These are phyloP conservation scores for Rostrohypoxylon terebratum DNA, from an alignment of 495 filamentous ascomycete species.

Conservation along the genomic window DNA sequence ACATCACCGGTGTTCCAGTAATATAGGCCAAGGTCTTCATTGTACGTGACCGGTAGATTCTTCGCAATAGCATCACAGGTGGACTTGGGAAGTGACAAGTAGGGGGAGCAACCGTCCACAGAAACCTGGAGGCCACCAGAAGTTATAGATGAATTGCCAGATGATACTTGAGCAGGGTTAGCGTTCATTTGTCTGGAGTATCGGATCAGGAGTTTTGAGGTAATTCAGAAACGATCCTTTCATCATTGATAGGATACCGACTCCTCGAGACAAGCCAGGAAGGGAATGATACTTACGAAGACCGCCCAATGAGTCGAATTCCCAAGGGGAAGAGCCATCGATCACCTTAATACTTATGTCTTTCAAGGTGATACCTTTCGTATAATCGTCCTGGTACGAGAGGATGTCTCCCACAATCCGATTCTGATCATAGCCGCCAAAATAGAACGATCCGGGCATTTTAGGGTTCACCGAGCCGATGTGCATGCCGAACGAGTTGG, in stretches of 20 bases:
- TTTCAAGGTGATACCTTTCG: slow-evolving; percentile 49
- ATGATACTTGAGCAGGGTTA: slow-evolving; percentile 34
- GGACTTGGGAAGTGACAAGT: slow-evolving; percentile 61
- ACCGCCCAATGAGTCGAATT: slow-evolving; percentile 49
- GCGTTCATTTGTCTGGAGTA: not conserved
- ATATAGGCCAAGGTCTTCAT: slow-evolving; percentile 57
- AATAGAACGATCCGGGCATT: slow-evolving; percentile 58
- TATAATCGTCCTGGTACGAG: slow-evolving; percentile 47
- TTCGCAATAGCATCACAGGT: slow-evolving; percentile 64
- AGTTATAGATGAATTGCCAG: slow-evolving; percentile 48
- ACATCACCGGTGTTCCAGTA: slow-evolving; percentile 61
- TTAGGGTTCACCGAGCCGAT: slow-evolving; percentile 60
- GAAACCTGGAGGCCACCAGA: slow-evolving; percentile 45
- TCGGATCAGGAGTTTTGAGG: too few species aligned
- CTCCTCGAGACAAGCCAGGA: not conserved
- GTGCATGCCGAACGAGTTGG: slow-evolving; percentile 66
- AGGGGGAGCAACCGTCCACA: slow-evolving; percentile 58
- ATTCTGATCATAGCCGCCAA: slow-evolving; percentile 66
- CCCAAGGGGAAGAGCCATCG: slow-evolving; percentile 58
- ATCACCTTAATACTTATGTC: slow-evolving; percentile 59
- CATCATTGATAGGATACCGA: not conserved
- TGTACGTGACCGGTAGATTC: slow-evolving; percentile 60
- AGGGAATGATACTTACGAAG: slow-evolving; percentile 33
- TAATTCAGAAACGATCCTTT: not conserved
- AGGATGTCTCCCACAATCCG: slow-evolving; percentile 52